phyloP scores from a whole-genome alignment of 139 green algal species.

The Pleodorina starrii region DNA sequence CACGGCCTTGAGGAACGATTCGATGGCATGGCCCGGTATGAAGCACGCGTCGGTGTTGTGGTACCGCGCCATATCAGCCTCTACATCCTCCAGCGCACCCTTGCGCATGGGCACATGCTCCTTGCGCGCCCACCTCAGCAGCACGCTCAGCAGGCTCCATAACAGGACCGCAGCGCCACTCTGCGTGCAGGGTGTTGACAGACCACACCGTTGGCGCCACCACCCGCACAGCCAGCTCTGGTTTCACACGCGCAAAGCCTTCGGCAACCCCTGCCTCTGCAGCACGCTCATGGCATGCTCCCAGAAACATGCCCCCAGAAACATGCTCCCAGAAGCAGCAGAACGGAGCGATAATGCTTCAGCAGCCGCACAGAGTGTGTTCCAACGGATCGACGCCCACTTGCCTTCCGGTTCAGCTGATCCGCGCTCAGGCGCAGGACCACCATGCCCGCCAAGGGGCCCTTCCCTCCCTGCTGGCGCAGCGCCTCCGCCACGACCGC shows the following conservation, averaged over 20 bases:
- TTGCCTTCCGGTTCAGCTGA: not conserved
- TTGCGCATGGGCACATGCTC: not conserved
- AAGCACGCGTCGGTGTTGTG: not conserved
- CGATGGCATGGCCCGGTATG: not conserved
- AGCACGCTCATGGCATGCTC: not conserved
- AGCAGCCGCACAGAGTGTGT: not conserved
- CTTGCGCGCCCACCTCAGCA: not conserved
- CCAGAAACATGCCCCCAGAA: no score
- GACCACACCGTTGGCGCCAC: not conserved
- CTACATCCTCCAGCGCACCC: not conserved
- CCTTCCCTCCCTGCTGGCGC: not conserved
- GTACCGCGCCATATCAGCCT: not conserved
- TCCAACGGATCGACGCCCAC: conserved; percentile 1
- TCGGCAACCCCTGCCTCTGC: not conserved
- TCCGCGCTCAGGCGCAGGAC: not conserved
- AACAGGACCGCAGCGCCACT: no score
- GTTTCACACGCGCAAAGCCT: no score
- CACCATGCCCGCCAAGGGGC: conserved; percentile 2
- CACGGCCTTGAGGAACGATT: not conserved
- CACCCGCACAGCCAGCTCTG: no score
- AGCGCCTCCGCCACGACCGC: conserved; percentile 23
- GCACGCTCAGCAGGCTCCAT: not conserved
- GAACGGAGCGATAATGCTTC: not conserved
- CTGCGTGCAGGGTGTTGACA: no score
- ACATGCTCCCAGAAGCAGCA: conserved; percentile 1